These are phyloP conservation scores for Pichia heedii DNA, from an alignment of 805 yeast species.

Conservation along the genomic window DNA sequence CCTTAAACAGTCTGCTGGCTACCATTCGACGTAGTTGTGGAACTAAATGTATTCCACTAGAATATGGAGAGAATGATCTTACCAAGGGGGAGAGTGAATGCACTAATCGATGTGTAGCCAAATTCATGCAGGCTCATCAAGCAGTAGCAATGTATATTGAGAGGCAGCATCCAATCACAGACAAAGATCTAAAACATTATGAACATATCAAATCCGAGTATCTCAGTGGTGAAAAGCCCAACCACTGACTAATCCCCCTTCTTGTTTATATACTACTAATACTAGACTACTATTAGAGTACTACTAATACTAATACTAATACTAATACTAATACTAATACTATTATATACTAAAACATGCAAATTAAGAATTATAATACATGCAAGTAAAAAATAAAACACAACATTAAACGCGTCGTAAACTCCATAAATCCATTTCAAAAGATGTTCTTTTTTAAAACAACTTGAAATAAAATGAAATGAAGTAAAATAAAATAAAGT, in stretches of 20 bases:
- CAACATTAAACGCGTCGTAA: no score
- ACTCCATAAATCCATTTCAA: no score
- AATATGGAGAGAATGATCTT: slow-evolving; percentile 68
- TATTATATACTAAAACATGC: no score
- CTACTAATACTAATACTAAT: not conserved
- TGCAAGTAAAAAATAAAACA: no score
- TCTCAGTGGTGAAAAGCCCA: slow-evolving; percentile 3
- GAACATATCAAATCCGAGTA: slow-evolving; percentile 20
- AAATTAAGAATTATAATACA: no score
- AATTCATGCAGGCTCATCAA: slow-evolving; percentile 67
- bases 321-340: not conserved
- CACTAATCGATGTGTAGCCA: slow-evolving; percentile 90
- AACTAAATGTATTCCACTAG: slow-evolving; percentile 74
- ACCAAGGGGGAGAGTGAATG: slow-evolving; percentile 77
- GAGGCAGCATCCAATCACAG: slow-evolving; percentile 32
- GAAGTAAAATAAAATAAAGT: no score
- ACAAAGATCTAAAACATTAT: slow-evolving; percentile 29
- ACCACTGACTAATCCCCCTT: no score
- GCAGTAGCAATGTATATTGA: slow-evolving; percentile 47
- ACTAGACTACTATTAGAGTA: no score
- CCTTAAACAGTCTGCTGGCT: slow-evolving; percentile 41
- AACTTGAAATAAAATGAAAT: no score
- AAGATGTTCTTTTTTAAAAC: no score
- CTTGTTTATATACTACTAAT: not conserved
- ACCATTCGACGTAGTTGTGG: slow-evolving; percentile 55